Percentiles rank a stretch among this genome's conserved stretches.
phyloP scores from a whole-genome alignment of 495 filamentous ascomycete genomes.

The Lasiosphaeris hirsuta region DNA sequence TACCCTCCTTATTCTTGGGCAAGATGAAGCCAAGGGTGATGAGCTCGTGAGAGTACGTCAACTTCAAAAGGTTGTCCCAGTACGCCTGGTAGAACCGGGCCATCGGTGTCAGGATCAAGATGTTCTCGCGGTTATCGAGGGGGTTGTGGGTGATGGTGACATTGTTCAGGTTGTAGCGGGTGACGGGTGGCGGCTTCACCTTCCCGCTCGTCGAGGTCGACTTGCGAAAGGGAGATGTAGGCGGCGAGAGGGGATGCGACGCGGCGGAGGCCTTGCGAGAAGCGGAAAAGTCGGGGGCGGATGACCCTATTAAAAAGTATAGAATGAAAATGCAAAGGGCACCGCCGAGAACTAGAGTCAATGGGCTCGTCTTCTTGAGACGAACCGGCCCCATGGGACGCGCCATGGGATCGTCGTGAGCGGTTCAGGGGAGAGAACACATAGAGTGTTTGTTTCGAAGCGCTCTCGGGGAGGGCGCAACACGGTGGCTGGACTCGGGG shows the following conservation, averaged over 20 bases:
- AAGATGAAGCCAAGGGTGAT: conserved; percentile 96
- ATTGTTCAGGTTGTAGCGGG: conserved; percentile 91
- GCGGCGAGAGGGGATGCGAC: conserved; percentile 73
- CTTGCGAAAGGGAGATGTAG: conserved; percentile 79
- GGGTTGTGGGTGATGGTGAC: conserved; percentile 76
- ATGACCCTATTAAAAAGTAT: conserved; percentile 48
- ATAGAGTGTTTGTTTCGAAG: conserved; percentile 18
- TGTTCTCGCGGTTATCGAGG: conserved; percentile 71
- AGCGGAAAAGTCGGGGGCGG: conserved; percentile 40
- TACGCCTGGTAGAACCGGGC: conserved; percentile 89
- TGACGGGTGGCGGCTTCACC: conserved; percentile 73
- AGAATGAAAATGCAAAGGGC: conserved; percentile 52
- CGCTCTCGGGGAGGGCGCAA: not conserved
- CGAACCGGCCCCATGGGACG: conserved; percentile 55
- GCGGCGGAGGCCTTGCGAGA: conserved; percentile 54
- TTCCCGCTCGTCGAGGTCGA: conserved; percentile 55
- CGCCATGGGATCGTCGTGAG: conserved; percentile 37
- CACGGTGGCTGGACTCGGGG: no score
- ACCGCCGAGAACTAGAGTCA: conserved; percentile 48
- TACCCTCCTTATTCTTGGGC: conserved; percentile 85
- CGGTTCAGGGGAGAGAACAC: conserved; percentile 20
- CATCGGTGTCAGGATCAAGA: conserved; percentile 90
- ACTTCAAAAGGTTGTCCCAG: conserved; percentile 87
- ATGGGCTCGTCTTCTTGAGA: conserved; percentile 52
- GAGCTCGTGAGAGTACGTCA: conserved; percentile 88